Percentiles rank a stretch among this genome's conserved stretches.
Conservation (phyloP, 2,329 filamentous ascomycete species). For the Talaromyces sp. region DNA sequence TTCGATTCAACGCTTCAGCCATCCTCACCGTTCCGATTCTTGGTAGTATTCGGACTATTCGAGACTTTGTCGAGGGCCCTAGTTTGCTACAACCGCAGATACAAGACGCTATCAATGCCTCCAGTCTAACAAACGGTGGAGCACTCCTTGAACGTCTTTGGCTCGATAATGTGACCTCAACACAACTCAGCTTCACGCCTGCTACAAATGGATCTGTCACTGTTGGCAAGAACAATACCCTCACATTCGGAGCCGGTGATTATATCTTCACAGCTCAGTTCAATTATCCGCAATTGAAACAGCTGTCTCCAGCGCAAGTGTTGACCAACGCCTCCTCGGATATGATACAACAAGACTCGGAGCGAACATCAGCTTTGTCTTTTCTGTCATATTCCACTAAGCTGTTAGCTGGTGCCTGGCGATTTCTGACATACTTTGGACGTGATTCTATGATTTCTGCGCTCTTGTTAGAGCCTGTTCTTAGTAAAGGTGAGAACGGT, state of each 20-base stretch:
- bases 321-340: slow-evolving; percentile 48
- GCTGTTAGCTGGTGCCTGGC: slow-evolving; percentile 61
- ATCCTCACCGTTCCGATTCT: slow-evolving; percentile 55
- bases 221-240: slow-evolving; percentile 34
- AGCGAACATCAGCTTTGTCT: slow-evolving; percentile 53
- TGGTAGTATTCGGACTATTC: slow-evolving; percentile 60
- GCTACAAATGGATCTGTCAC: slow-evolving; percentile 29
- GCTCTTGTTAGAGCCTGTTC: slow-evolving; percentile 55
- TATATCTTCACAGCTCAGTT: slow-evolving; percentile 59
- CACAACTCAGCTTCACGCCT: slow-evolving; percentile 49
- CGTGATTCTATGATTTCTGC: slow-evolving; percentile 62
- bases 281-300: slow-evolving; percentile 60
- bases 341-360: slow-evolving; percentile 46
- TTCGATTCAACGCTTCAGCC: slow-evolving; percentile 58
- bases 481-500: slow-evolving; percentile 54
- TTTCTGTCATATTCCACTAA: slow-evolving; percentile 64
- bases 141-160: slow-evolving; percentile 53
- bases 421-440: slow-evolving; percentile 65
- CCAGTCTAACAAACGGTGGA: slow-evolving; percentile 40
- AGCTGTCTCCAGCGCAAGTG: slow-evolving; percentile 50
- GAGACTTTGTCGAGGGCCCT: slow-evolving; percentile 60
- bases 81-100: slow-evolving; percentile 51
- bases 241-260: slow-evolving; percentile 51
- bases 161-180: slow-evolving; percentile 61
- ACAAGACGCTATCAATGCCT: slow-evolving; percentile 52